Conservation (phyloP, 169 alveolate species). For the Toxoplasma gondii region DNA sequence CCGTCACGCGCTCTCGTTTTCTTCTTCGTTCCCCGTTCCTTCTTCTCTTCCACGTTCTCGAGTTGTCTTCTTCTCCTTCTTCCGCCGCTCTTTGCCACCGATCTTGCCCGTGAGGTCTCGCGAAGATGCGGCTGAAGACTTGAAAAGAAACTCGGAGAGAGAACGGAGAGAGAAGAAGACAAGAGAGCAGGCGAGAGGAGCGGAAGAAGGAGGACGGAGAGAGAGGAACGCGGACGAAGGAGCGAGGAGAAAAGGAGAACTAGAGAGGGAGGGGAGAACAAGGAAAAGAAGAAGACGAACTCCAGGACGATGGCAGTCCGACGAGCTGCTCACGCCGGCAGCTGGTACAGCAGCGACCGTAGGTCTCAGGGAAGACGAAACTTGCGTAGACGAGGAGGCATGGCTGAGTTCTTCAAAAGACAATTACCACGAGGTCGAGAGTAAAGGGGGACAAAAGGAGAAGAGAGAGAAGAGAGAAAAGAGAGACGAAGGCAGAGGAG, state of each 20-base stretch:
- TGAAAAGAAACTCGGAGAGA: not conserved
- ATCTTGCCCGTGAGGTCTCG: no score
- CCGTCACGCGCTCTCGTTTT: no score
- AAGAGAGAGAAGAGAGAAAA: no score
- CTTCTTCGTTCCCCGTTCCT: no score
- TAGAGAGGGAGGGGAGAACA: not conserved
- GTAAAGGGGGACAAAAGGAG: not conserved
- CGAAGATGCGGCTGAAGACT: not conserved
- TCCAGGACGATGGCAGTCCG: not conserved
- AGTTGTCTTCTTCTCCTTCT: no score
- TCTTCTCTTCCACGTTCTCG: no score
- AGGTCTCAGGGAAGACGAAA: not conserved
- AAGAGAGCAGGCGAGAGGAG: no score
- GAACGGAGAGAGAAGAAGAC: no score
- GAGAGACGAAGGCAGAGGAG: no score
- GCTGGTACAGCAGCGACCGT: conserved; percentile 36
- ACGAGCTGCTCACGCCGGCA: conserved; percentile 22
- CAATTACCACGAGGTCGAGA: not conserved
- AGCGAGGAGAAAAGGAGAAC: not conserved
- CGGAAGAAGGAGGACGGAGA: not conserved
- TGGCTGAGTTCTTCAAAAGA: not conserved
- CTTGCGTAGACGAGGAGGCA: not conserved
- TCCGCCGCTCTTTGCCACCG: no score
- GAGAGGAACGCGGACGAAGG: not conserved
- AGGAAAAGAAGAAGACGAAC: not conserved